Evolutionary conservation across 2,329 filamentous ascomycete species (phyloP), one percentile per base, ranked within the genome.

Genomic region (Aspergillus pseudoglaucus): DNA sequence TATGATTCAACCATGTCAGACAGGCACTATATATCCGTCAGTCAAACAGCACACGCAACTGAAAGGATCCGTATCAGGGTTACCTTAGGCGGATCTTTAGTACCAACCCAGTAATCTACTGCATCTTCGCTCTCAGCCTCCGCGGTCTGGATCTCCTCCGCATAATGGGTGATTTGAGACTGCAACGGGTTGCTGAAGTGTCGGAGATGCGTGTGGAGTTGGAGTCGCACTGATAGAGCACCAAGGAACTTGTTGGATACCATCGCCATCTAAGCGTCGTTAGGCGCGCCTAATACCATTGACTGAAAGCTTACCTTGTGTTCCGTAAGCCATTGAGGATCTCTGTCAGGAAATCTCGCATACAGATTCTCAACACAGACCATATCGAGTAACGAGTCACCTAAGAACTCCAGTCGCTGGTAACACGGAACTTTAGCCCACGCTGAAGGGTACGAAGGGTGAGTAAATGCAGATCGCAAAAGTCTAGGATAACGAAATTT

Each of bases 261-360:
- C 88, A 98, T 96, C n/a, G 90, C 89, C 84, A 94, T 96, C 71
- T 75, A 50, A 42, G 17, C 38, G n/a, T 30, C 45, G 18, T 59
- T 42, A 62, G 47, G 22, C 38, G 18, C 30, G 25, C 15, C 17
- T 18, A 12, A 42, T 14, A 14, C 10, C 3, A 2, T 33, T 32
- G 7, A 12, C 6, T 14, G 18, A 20, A 17, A 3, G 51, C 61
- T 46, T 61, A 74, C 74, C 58, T 97, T 97, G 76, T 97, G 91
- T 68, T 97, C 93, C 0, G 93, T 97, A 50, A 98, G 76, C 91
- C 91, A 97, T 64, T 97, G 90, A 0, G 93, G 91, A 60, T 95
- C 90, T 49, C 85, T 87, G 45, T 81, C 74, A 0, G 90, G 89
- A 57, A 87, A 89, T 3, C 75, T 77, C 56, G 83, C 78, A 69